Conservation (phyloP, 306 rosid genomes). For the Calophaca sinica region DNA sequence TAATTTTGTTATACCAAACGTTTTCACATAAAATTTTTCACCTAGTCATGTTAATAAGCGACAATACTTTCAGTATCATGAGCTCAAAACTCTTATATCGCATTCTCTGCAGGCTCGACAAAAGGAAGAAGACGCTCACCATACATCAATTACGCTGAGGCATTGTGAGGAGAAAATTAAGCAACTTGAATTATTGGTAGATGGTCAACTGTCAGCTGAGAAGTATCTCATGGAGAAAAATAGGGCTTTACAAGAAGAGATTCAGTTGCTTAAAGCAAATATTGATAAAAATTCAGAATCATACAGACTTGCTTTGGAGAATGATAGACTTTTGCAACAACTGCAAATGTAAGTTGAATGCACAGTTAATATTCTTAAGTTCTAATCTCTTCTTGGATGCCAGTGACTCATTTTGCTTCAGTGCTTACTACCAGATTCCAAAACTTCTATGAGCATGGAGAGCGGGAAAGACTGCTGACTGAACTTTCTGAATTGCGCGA, state of each 20-base stretch:
- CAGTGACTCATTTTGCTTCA: conserved; percentile 50
- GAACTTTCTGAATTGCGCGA: conserved; percentile 83
- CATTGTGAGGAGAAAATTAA: conserved; percentile 75
- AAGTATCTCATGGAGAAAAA: conserved; percentile 76
- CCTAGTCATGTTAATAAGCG: conserved; percentile 22
- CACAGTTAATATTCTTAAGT: conserved; percentile 33
- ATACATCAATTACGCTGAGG: conserved; percentile 58
- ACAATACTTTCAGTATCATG: conserved; percentile 30
- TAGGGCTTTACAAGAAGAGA: conserved; percentile 70
- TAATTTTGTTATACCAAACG: background rate
- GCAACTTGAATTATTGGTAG: conserved; percentile 73
- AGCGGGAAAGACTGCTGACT: conserved; percentile 73
- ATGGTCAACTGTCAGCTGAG: conserved; percentile 74
- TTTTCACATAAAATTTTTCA: conserved; percentile 2
- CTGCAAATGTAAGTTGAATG: conserved; percentile 64
- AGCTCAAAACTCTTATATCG: conserved; percentile 45
- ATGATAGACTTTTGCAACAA: conserved; percentile 68
- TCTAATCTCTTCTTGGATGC: conserved; percentile 36
- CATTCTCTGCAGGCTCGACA: conserved; percentile 67
- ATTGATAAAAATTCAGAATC: conserved; percentile 64
- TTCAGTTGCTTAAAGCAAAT: conserved; percentile 65
- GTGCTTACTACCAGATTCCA: conserved; percentile 64
- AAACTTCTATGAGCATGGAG: conserved; percentile 78
- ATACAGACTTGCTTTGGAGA: conserved; percentile 63
- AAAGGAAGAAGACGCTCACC: conserved; percentile 72